Conservation (phyloP, 2,329 filamentous ascomycete genomes). For the Ophiocordyceps polyrhachis-furcata region DNA sequence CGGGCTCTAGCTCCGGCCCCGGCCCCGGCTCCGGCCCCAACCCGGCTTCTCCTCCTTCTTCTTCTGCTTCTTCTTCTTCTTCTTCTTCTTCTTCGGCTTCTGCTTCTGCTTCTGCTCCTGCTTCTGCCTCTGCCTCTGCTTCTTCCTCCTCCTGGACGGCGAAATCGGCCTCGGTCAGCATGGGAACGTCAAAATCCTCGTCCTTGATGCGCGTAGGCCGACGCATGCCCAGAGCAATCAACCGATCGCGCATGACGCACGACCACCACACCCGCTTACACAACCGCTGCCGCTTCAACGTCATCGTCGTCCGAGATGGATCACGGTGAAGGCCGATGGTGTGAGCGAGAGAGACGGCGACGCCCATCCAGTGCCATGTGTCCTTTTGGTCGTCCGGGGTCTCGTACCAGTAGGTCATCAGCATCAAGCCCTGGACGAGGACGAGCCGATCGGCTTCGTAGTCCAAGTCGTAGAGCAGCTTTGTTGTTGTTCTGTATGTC, state of each 20-base stretch:
- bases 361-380: constrained; percentile 98
- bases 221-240: constrained; percentile 86
- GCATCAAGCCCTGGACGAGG: constrained; percentile 68
- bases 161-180: constrained; percentile 72
- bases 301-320: constrained; percentile 58
- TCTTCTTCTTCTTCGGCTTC: no score
- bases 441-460: constrained; percentile 81
- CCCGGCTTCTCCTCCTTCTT: no score
- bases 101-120: no score
- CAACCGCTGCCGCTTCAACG: constrained; percentile 52
- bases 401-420: constrained; percentile 98
- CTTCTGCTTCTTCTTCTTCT: no score
- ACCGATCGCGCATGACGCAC: constrained; percentile 82
- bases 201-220: constrained; percentile 83
- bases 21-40: not conserved
- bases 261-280: constrained; percentile 99
- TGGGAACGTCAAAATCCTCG: constrained; percentile 83
- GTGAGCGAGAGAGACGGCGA: constrained; percentile 80
- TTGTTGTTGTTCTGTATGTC: not conserved
- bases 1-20: not conserved
- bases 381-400: constrained; percentile 94
- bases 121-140: no score
- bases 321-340: constrained; percentile 87
- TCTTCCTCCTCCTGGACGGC: constrained; percentile 13
- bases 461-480: constrained; percentile 87